Evolutionary conservation across 306 rosid species (phyloP).

Genomic region (Glycine tomentella): DNA sequence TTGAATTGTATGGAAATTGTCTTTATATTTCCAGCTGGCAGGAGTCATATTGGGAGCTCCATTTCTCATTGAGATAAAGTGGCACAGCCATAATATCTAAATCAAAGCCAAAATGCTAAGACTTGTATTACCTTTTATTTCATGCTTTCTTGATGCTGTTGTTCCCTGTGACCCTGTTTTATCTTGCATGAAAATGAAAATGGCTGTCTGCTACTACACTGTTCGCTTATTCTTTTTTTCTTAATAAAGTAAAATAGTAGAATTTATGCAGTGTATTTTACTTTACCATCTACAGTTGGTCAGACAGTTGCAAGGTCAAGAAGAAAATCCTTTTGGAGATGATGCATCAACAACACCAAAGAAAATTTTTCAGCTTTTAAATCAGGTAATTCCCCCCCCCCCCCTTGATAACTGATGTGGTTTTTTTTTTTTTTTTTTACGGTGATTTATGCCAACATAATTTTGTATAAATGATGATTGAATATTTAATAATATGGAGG

Average conservation of each 20-base stretch:
- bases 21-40: slow-evolving; percentile 27
- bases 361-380: slow-evolving; percentile 93
- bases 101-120: slow-evolving; percentile 22
- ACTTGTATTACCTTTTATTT: background rate
- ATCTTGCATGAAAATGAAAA: slow-evolving; percentile 25
- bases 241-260: slow-evolving; percentile 3
- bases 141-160: slow-evolving; percentile 22
- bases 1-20: background rate
- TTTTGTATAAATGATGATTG: slow-evolving; percentile 12
- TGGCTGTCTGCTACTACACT: slow-evolving; percentile 8
- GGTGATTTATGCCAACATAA: slow-evolving; percentile 18
- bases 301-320: slow-evolving; percentile 94
- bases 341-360: slow-evolving; percentile 84
- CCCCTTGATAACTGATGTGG: background rate
- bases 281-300: slow-evolving; percentile 73
- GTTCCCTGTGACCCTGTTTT: background rate
- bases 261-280: slow-evolving; percentile 42
- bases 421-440: background rate
- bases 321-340: slow-evolving; percentile 91
- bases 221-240: background rate
- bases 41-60: slow-evolving; percentile 34
- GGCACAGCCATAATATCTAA: slow-evolving; percentile 24
- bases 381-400: slow-evolving; percentile 83
- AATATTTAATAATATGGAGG: slow-evolving; percentile 30
- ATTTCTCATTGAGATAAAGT: slow-evolving; percentile 21